phyloP scores from a whole-genome alignment of 768 basidiomycete genomes.

The Cubamyces sp. region DNA sequence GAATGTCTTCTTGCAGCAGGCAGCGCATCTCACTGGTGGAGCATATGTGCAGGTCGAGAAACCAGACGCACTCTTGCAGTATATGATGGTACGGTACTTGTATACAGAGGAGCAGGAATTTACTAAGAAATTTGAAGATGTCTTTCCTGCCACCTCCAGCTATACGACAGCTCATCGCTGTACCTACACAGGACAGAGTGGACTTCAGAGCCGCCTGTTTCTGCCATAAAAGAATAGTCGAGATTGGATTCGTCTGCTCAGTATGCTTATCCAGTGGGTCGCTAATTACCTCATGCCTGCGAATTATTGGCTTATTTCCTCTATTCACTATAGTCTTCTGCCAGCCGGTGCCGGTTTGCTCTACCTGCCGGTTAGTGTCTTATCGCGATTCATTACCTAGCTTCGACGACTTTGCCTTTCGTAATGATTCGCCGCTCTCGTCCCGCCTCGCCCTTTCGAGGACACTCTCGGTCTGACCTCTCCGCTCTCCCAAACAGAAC shows the following conservation, averaged over 20 bases:
- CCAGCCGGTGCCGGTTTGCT: slow-evolving; percentile 90
- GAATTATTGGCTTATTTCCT: neutral
- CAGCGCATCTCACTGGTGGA: slow-evolving; percentile 92
- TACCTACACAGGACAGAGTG: slow-evolving; percentile 92
- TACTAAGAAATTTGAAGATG: slow-evolving; percentile 65
- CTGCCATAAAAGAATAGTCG: slow-evolving; percentile 96
- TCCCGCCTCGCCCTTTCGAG: slow-evolving; percentile 9
- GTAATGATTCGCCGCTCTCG: slow-evolving; percentile 4
- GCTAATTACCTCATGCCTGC: neutral
- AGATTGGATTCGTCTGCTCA: slow-evolving; percentile 98
- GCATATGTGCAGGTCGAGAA: slow-evolving; percentile 86
- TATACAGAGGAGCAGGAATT: neutral
- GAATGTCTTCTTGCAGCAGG: slow-evolving; percentile 96
- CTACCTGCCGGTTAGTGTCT: slow-evolving; percentile 81
- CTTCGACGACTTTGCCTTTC: neutral
- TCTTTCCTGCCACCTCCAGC: slow-evolving; percentile 73
- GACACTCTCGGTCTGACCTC: slow-evolving; percentile 9
- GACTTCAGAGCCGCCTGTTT: slow-evolving; percentile 99
- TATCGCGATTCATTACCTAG: neutral
- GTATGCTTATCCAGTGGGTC: slow-evolving; percentile 93
- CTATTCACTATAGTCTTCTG: slow-evolving; percentile 73
- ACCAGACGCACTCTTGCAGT: slow-evolving; percentile 88
- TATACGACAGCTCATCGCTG: slow-evolving; percentile 75
- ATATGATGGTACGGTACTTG: slow-evolving; percentile 65
- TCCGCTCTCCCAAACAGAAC: slow-evolving; percentile 53